Evolutionary conservation across 345 rosid species (phyloP).

Genomic region (Aegle marmelos): DNA sequence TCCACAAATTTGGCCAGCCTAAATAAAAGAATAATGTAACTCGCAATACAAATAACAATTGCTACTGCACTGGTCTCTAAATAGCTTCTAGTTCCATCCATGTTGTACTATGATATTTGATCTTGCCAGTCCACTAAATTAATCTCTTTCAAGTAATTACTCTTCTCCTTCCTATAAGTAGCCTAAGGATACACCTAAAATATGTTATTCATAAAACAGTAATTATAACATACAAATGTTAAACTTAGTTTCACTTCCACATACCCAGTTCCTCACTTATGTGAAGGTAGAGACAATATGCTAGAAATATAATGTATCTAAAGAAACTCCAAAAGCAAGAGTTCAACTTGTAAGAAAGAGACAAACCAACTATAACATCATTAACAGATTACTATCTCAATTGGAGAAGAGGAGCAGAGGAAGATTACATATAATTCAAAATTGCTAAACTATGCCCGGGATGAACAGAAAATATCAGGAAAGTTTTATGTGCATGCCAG

Average conservation of each 20-base stretch:
- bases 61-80: not conserved
- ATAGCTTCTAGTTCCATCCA: not conserved
- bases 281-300: not conserved
- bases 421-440: not conserved
- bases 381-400: not conserved
- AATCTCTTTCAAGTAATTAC: not conserved
- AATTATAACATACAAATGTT: not conserved
- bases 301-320: not conserved
- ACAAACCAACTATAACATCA: not conserved
- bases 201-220: not conserved
- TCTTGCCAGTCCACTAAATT: not conserved
- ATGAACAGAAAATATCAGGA: not conserved
- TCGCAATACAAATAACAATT: not conserved
- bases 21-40: not conserved
- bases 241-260: not conserved
- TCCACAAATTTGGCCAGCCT: not conserved
- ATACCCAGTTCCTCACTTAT: not conserved
- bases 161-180: not conserved
- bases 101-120: not conserved
- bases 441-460: not conserved
- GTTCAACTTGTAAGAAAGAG: not conserved
- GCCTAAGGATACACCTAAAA: not conserved
- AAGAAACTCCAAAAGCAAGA: slow-evolving; percentile 9
- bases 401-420: not conserved
- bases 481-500: not conserved